Evolutionary conservation across 148 eudicot species (phyloP).

Genomic region (Rheum nobile): DNA sequence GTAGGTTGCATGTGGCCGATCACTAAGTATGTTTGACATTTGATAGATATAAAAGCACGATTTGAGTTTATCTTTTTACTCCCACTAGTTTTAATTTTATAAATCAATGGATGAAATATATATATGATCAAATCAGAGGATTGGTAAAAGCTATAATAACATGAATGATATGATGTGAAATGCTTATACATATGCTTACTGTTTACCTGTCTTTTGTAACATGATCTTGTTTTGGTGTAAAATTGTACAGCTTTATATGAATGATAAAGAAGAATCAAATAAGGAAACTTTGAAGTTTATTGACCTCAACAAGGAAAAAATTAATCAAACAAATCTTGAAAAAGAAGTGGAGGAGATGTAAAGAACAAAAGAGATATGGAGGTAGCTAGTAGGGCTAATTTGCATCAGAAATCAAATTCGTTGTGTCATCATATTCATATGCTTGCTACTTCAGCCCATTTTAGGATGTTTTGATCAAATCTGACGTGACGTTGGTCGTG

Average conservation of each 20-base stretch:
- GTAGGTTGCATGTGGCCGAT: no score
- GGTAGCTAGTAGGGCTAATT: not conserved
- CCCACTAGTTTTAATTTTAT: not conserved
- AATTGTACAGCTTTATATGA: no score
- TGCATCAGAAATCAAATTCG: not conserved
- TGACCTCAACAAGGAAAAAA: not conserved
- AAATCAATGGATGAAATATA: not conserved
- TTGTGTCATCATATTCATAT: not conserved
- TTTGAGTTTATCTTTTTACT: not conserved
- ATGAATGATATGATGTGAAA: not conserved
- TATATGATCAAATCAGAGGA: not conserved
- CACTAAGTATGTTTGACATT: not conserved
- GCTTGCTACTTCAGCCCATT: no score
- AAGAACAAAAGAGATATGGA: not conserved
- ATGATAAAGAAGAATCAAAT: no score
- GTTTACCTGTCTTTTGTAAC: no score
- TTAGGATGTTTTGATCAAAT: not conserved
- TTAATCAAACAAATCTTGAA: not conserved
- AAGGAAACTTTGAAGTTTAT: not conserved
- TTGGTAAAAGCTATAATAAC: not conserved
- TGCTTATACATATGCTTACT: no score
- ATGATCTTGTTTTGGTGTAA: no score
- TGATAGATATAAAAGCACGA: not conserved
- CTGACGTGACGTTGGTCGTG: not conserved
- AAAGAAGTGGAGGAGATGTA: not conserved